These are phyloP conservation scores for Dictyostelium intermedium DNA, from an alignment of 78 protist species.

Conservation along the genomic window DNA sequence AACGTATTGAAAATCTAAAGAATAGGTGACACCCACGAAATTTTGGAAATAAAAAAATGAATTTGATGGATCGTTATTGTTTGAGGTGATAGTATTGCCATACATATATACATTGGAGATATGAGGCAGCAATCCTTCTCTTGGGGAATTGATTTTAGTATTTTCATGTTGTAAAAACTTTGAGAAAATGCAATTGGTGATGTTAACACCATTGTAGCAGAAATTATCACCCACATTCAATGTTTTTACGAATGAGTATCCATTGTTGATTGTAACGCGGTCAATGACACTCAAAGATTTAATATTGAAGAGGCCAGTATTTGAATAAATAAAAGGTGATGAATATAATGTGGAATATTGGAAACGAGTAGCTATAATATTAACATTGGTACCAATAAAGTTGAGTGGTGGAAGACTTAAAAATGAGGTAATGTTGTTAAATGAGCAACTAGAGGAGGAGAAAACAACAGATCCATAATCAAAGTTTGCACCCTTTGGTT, in stretches of 20 bases:
- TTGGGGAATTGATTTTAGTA: not conserved
- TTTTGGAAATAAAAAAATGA: not conserved
- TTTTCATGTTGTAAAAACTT: not conserved
- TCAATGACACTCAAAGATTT: not conserved
- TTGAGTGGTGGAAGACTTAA: not conserved
- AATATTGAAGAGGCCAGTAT: not conserved
- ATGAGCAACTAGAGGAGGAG: not conserved
- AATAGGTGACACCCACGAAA: not conserved
- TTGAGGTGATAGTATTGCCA: not conserved
- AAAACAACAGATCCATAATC: not conserved
- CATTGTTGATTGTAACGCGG: not conserved
- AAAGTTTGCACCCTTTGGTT: not conserved
- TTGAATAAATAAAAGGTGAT: not conserved
- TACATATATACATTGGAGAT: not conserved
- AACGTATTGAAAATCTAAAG: not conserved
- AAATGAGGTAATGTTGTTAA: not conserved
- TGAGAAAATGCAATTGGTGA: not conserved
- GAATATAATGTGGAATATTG: not conserved
- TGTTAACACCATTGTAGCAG: not conserved
- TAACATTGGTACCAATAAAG: not conserved
- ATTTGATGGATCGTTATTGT: not conserved
- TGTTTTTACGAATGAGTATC: not conserved
- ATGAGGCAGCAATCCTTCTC: not conserved
- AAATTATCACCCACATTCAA: not conserved
- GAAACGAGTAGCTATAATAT: not conserved